Conservation (phyloP, 306 rosid species). For the Medicago ruthenica region DNA sequence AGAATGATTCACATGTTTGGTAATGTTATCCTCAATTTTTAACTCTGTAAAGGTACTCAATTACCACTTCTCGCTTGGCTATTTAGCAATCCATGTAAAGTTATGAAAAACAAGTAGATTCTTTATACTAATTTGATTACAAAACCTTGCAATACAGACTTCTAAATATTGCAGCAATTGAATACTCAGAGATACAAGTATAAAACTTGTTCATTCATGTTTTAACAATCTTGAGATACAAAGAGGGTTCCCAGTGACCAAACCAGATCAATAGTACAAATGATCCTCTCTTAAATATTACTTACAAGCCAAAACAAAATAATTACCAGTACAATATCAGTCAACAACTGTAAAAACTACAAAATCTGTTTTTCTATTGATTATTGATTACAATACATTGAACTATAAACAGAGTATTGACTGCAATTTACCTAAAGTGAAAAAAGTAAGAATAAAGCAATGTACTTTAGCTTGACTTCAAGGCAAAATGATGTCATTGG, state of each 20-base stretch:
- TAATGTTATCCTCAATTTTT: too few relatives aligned
- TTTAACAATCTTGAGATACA: conserved; percentile 8
- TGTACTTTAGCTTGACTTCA: conserved; percentile 41
- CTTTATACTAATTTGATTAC: neutral
- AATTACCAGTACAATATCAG: conserved; percentile 32
- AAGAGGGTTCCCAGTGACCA: conserved; percentile 20
- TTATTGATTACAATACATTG: neutral
- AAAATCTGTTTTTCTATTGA: neutral
- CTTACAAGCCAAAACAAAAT: conserved; percentile 26
- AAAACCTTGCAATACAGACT: neutral
- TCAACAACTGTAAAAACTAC: conserved; percentile 26
- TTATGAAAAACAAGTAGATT: neutral
- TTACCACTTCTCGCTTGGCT: neutral
- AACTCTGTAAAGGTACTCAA: neutral
- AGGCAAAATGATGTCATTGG: conserved; percentile 48
- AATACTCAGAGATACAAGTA: neutral
- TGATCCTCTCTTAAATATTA: conserved; percentile 40
- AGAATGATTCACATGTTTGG: too few relatives aligned
- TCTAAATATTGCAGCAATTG: neutral
- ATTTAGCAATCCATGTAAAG: neutral
- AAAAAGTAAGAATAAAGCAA: conserved; percentile 1
- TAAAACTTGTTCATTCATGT: neutral
- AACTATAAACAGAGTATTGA: conserved; percentile 44
- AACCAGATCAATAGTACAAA: conserved; percentile 15
- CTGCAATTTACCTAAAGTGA: conserved; percentile 47